Base-by-base conservation (phyloP, 169 alveolate genomes). In the Theileria sp. region DNA sequence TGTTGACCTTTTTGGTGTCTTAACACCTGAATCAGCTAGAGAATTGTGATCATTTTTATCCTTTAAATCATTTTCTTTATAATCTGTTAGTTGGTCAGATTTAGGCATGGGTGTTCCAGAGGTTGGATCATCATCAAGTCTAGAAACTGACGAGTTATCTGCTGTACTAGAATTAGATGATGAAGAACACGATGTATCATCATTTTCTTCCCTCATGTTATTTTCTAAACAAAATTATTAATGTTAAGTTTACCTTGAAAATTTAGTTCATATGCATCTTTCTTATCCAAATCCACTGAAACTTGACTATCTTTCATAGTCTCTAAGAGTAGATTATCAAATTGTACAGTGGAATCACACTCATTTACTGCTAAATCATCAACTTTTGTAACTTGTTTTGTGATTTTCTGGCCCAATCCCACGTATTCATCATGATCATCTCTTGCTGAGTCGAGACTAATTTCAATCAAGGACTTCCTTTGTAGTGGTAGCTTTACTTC, bases 391-490 rank as follows among this genome's bases (percentile, higher is more conserved):
- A 64, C 72, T 21, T 30, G 72, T 19, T 15, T 30, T 64, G 23
- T 7, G 8, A 6, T 7, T 8, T 1, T 1, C 12, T 15, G 72
- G 50, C 32, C 7, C 21, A 25, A 21, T 15, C 72, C 72, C 72
- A 64, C 26, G 72, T 28, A 64, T 21, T 64, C 72, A 5, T 64
- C 49, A 51, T 64, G 72, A 21, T 64, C 72, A n/a, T 64, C 72
- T 64, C 72, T 64, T 3, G 23, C 32, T 21, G 72, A 64, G 72
- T 64, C 72, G 23, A 64, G 72, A 51, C 72, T 64, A 28, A 64
- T 64, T 64, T 64, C 51, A 1, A 64, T 64, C 25, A 64, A 51
- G 0, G 72, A 64, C 72, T 50, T 69, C 65, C 38, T 51, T 7
- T 69, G 61, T 9, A 17, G 23, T 8, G 34, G 50, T 23, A 12